Percentiles rank a stretch among this genome's conserved stretches.
Conservation (phyloP, 257 asterid genomes). For the Capsicum baccatum region DNA sequence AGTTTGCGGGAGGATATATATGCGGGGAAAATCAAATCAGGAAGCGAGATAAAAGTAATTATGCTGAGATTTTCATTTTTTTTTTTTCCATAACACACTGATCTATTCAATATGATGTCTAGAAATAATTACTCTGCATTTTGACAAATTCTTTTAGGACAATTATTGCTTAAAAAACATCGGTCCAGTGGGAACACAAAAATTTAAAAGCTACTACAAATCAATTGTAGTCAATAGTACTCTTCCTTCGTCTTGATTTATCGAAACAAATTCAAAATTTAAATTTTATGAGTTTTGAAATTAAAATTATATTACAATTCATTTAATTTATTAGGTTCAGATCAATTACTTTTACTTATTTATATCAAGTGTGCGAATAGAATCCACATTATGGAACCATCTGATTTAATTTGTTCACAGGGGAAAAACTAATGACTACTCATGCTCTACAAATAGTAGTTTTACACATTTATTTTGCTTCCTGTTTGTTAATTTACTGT, state of each 20-base stretch:
- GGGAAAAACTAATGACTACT: background rate
- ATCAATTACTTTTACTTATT: no score
- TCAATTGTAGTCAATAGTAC: no score
- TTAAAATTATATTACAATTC: no score
- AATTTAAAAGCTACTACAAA: no score
- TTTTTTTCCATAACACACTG: background rate
- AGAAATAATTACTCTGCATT: background rate
- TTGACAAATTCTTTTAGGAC: no score
- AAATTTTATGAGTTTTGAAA: no score
- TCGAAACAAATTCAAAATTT: background rate
- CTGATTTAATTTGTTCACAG: background rate
- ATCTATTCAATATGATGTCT: background rate
- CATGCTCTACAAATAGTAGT: background rate
- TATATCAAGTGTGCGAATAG: no score
- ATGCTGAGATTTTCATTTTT: constrained; percentile 13
- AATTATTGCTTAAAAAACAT: no score
- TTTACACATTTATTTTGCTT: constrained; percentile 22
- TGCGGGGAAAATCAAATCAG: constrained; percentile 90
- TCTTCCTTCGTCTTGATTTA: no score
- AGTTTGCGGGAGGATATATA: constrained; percentile 91
- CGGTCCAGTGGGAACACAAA: no score
- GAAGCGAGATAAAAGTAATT: constrained; percentile 84
- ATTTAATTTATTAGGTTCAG: background rate
- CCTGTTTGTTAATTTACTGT: background rate
- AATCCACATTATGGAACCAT: background rate